Percentiles rank a stretch among this genome's conserved stretches.
These are phyloP conservation scores for Serendipita sp. DNA, from an alignment of 768 basidiomycete genomes.

Conservation along the genomic window DNA sequence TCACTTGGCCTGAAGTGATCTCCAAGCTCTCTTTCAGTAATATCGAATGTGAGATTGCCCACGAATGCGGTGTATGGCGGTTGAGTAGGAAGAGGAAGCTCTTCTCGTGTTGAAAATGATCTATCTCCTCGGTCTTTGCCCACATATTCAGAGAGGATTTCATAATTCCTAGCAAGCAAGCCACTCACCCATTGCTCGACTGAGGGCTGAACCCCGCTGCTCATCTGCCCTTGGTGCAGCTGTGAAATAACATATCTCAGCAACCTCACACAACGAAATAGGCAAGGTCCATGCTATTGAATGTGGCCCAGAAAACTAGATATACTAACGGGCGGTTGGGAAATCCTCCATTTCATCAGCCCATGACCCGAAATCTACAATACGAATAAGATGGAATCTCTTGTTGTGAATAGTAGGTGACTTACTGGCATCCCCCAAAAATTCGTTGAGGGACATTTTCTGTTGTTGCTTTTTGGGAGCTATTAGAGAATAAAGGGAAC, in stretches of 20 bases:
- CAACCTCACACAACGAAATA: neutral
- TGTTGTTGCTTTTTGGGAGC: constrained; percentile 84
- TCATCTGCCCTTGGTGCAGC: constrained; percentile 53
- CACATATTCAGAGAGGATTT: neutral
- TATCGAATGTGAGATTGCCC: constrained; percentile 89
- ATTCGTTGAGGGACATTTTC: constrained; percentile 86
- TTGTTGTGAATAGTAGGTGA: constrained; percentile 13
- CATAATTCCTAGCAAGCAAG: neutral
- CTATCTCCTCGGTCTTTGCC: constrained; percentile 33
- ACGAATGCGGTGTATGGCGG: constrained; percentile 96
- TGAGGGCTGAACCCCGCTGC: constrained; percentile 12
- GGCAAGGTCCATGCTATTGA: neutral
- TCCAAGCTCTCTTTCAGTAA: constrained; percentile 66
- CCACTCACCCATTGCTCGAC: neutral
- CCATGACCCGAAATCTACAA: constrained; percentile 78
- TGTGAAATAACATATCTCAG: constrained; percentile 18
- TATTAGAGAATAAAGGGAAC: constrained; percentile 17
- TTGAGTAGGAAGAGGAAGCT: constrained; percentile 85
- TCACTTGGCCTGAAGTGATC: constrained; percentile 56
- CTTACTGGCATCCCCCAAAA: constrained; percentile 75
- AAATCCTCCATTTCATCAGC: constrained; percentile 95
- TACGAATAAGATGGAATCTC: constrained; percentile 11
- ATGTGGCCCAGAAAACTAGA: neutral
- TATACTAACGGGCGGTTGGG: constrained; percentile 76
- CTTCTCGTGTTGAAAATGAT: constrained; percentile 54